Evolutionary conservation across 345 rosid species (phyloP).

Genomic region (Camelina sativa): DNA sequence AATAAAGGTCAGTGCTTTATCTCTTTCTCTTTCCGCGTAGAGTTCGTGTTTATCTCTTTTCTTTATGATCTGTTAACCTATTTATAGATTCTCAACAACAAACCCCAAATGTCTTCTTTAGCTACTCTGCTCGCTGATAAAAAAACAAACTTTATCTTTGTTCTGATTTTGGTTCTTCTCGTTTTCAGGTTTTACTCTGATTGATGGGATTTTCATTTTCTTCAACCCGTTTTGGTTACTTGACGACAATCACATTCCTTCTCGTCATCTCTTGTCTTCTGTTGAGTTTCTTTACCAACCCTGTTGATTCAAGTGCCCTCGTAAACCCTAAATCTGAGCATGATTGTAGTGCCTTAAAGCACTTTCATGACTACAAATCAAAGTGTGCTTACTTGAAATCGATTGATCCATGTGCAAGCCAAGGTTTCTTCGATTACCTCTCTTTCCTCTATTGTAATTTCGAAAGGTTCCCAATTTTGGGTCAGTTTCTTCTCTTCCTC

Average conservation of each 20-base stretch:
- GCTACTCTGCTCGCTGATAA: background rate
- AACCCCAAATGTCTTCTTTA: constrained; percentile 3
- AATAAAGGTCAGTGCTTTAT: constrained; percentile 30
- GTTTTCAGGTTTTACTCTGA: constrained; percentile 29
- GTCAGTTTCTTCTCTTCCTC: constrained; percentile 54
- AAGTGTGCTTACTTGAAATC: constrained; percentile 70
- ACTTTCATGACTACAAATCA: constrained; percentile 51
- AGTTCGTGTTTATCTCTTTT: constrained; percentile 39
- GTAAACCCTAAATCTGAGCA: constrained; percentile 33
- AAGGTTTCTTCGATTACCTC: constrained; percentile 87
- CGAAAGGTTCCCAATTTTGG: constrained; percentile 54
- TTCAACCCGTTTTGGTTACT: constrained; percentile 38
- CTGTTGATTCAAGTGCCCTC: constrained; percentile 37
- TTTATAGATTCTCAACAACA: constrained; percentile 17
- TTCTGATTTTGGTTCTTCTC: constrained; percentile 27
- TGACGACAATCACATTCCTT: constrained; percentile 53
- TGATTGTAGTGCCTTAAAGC: constrained; percentile 40
- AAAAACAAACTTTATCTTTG: constrained; percentile 22
- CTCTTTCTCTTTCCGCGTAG: constrained; percentile 37
- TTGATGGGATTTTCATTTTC: constrained; percentile 44
- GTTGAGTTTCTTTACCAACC: constrained; percentile 33
- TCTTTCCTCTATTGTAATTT: constrained; percentile 74
- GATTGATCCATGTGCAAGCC: constrained; percentile 58
- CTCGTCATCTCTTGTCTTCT: constrained; percentile 47
- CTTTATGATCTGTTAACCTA: constrained; percentile 32